Evolutionary conservation across 2,329 filamentous ascomycete species (phyloP), one percentile per base, ranked within the genome.

Genomic region (Fusarium luffae): DNA sequence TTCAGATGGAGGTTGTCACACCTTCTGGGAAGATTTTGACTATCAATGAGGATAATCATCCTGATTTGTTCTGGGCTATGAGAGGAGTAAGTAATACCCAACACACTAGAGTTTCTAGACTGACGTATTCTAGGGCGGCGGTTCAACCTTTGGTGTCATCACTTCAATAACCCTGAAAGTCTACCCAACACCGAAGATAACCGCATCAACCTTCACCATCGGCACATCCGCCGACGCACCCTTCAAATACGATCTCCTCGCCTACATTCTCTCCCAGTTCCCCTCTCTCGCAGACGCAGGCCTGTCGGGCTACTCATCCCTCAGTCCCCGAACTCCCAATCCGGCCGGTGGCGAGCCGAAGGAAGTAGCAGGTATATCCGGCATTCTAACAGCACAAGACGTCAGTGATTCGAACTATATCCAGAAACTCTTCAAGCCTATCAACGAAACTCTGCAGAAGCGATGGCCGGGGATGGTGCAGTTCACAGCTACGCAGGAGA

Each of bases 21-120:
- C 84, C 85, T 0, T 70, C 72, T 5, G 88, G 89, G 0, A 74
- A 83, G 9, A 79, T 86, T 8, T 43, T 89, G 4, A 82, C 79
- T 0, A 82, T 85, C 1, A 89, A 86, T 49, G 84, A 85, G 41
- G 82, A 84, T 13, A 79, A 85, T 41, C 82, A 90, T 57, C 60
- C 78, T 0, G 88, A 91, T 56, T 77, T 92, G 1, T 91, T 89
- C 75, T 92, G 89, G 89, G 89, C 89, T 0, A 80, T 90, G 66
- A 79, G 85, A 61, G 88, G 88, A 11, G 83, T 87, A 77, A 77
- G 82, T 80, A 0, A 4, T 4, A 21, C 21, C 21, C 21, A 21
- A 5, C 4, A 27, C 23, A 7, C 23, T 23, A 21, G 21, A 21
- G 21, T 21, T 21, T 21, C 21, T 21, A 21, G 21, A 21, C 21